These are phyloP conservation scores for Amphichorda felina DNA, from an alignment of 2,329 filamentous ascomycete species.

Conservation along the genomic window DNA sequence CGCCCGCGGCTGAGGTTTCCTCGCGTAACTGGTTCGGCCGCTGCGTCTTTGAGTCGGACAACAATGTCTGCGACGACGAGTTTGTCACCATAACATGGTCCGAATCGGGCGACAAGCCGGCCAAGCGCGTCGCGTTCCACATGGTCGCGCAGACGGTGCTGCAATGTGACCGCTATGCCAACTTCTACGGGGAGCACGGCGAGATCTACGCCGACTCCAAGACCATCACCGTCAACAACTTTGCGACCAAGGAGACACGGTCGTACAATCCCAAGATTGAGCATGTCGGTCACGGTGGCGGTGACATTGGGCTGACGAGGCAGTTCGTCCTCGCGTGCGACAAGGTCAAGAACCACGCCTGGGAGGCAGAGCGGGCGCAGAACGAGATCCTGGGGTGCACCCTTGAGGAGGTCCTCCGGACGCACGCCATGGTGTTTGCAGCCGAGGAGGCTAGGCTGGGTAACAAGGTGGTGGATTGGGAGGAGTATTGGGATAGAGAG, in stretches of 20 bases:
- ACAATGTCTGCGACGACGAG: conserved; percentile 90
- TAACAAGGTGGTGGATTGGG: conserved; percentile 63
- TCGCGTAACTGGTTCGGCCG: conserved; percentile 71
- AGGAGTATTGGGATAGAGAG: conserved; percentile 55
- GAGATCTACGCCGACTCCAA: conserved; percentile 78
- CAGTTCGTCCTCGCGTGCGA: conserved; percentile 79
- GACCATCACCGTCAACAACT: conserved; percentile 62
- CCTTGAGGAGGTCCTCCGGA: conserved; percentile 76
- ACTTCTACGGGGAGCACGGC: conserved; percentile 76
- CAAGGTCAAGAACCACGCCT: conserved; percentile 59
- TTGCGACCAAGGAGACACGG: conserved; percentile 20
- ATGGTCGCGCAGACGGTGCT: conserved; percentile 87
- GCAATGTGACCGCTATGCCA: conserved; percentile 74
- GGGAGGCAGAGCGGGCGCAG: conserved; percentile 61
- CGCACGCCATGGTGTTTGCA: conserved; percentile 87
- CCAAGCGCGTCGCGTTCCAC: conserved; percentile 83
- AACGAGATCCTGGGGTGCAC: conserved; percentile 66
- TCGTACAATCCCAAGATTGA: conserved; percentile 18
- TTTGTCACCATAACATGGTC: conserved; percentile 74
- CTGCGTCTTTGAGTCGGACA: conserved; percentile 91
- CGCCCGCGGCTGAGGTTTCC: conserved; percentile 32
- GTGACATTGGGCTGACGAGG: conserved; percentile 49
- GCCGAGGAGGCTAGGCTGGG: conserved; percentile 73
- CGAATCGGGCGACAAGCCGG: conserved; percentile 14
- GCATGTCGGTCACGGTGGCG: conserved; percentile 26